Evolutionary conservation across 2,329 filamentous ascomycete genomes (phyloP), one percentile per base, ranked within the genome.

Genomic region (Ustilaginoidea virens): DNA sequence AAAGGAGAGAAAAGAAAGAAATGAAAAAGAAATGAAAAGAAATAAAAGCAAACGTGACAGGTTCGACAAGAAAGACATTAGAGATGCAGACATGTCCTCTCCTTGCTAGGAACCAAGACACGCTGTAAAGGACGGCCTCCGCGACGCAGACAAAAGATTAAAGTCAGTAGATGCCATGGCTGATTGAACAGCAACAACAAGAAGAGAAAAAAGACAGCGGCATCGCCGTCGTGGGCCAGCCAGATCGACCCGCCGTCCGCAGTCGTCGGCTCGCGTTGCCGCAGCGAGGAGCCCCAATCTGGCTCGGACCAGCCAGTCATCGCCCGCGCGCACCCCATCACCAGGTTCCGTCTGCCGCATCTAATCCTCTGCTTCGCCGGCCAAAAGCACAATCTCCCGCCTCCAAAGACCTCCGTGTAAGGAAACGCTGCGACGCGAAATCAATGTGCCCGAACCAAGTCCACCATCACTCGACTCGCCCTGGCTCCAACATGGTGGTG

Each of bases 201-300:
- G 54, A 50, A 53, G 36, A 36, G 33, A 48, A 28, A 8, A 39
- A 46, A 32, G 46, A 23, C 13, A 40, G 46, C 34, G 33, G 32
- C 30, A 54, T 52, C 45, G 42, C 51, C 53, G 44, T 55, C 43
- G 56, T 65, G 61, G 60, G 56, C 62, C 62, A 64, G 61, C 62
- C 61, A 64, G n/a, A 59, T 44, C 42, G 39, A 46, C 39, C 49
- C 47, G 46, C 47, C 40, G 42, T 43, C 45, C 36, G 53, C 55
- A 60, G 55, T 52, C 54, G 59, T 58, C 56, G 58, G 54, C 52
- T 51, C 49, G 53, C 53, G 49, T 42, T 46, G 36, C 40, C 43
- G 39, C 40, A 35, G 33, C 43, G 36, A 36, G 29, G 43, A 44
- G 46, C n/a, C n/a, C n/a, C n/a, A n/a, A 36, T 37, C 33, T 41